Percentiles rank a stretch among this genome's conserved stretches.
Conservation (phyloP, 1,139 yeast genomes). For the Geotrichum fermentans region DNA sequence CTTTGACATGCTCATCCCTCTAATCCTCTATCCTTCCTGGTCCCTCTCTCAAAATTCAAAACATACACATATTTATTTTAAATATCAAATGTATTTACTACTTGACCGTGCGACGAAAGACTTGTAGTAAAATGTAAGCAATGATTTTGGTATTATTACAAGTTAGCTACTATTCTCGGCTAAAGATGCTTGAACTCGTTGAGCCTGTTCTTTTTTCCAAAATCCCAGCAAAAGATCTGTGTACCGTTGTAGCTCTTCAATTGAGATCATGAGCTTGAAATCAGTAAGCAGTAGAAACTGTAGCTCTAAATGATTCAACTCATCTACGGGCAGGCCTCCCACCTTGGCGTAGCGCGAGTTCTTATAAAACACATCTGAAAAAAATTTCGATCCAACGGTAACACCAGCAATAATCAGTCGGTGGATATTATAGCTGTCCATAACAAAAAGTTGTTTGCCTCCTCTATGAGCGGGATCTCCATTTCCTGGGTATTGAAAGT, state of each 20-base stretch:
- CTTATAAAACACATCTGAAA: constrained; percentile 92
- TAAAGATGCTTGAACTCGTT: background rate
- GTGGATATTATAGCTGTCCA: constrained; percentile 95
- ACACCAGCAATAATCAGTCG: constrained; percentile 92
- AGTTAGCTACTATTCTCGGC: background rate
- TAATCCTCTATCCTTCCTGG: background rate
- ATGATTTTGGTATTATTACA: background rate
- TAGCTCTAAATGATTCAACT: constrained; percentile 83
- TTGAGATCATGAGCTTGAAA: constrained; percentile 78
- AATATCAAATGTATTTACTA: background rate
- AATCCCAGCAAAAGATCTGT: constrained; percentile 83
- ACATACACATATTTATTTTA: background rate
- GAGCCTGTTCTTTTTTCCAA: constrained; percentile 62
- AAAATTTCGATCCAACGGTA: constrained; percentile 91
- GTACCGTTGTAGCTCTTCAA: constrained; percentile 85
- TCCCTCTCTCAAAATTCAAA: background rate
- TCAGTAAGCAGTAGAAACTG: constrained; percentile 82
- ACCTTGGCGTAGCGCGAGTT: constrained; percentile 95
- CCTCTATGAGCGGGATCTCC: constrained; percentile 20
- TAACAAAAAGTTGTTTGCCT: constrained; percentile 63
- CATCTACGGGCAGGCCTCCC: constrained; percentile 94
- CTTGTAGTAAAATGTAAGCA: background rate
- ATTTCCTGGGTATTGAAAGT: background rate
- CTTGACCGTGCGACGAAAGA: background rate
- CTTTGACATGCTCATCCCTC: background rate